Base-by-base conservation (phyloP, 108 stramenopile species). In the Nitzschia sp. region DNA sequence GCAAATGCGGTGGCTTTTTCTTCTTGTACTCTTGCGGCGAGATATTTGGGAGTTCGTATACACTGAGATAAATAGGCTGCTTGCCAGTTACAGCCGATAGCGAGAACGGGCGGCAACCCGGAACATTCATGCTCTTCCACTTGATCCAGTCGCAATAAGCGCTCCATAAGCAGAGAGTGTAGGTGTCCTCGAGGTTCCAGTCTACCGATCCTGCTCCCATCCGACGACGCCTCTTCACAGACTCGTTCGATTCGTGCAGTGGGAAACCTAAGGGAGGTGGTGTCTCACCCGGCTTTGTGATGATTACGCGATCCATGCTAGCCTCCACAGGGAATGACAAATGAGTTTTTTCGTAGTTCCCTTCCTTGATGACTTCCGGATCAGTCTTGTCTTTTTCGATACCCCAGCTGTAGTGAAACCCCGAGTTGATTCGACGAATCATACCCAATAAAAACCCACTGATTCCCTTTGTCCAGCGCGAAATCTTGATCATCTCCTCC, bases 271-370 rank as follows among this genome's bases (percentile, higher is more conserved):
- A 75, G 36, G 68, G n/a, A 9, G 91, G 91, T 13, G 78, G 77
- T 2, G 63, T 55, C 53, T 85, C 81, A 28, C 88, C 83, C 8
- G 69, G 75, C 13, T 87, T 81, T 17, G 85, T 88, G 19, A 86
- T 78, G 26, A 92, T 85, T 56, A 92, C 72, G 54, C 83, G 73
- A 55, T 90, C 88, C 88, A 92, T 86, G 30, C 79, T 83, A 21
- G 85, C 76, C 62, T 84, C 81, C n/a, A 92, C 75, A 19, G 88
- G 86, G 32, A 90, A 88, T 15, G 85, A 82, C 17, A 92, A 60
- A 56, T 89, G 86, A 0, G 86, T 80, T 59, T 65, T 72, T 68
- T 92, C 88, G 54, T 76, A 85, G 11, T 65, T 65, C 2, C 83
- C 83, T 24, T 31, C 15, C 24, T 56, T 66, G 32, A 59, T 25